Conservation (phyloP, 2,329 filamentous ascomycete species). For the Neospermospora avenae region DNA sequence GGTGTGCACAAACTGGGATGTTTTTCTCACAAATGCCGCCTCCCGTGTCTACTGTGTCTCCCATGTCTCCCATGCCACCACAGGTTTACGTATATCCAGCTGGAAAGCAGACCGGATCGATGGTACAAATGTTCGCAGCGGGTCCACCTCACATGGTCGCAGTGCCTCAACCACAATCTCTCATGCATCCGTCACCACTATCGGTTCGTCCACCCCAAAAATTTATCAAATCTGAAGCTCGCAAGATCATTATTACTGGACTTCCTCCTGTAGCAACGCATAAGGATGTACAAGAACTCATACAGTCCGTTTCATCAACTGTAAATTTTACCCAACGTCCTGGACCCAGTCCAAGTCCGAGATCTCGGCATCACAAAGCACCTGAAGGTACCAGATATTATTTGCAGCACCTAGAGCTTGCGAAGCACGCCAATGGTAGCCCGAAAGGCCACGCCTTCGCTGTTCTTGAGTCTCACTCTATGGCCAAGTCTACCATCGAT, state of each 20-base stretch:
- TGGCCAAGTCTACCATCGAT: slow-evolving; percentile 12
- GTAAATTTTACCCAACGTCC: no score
- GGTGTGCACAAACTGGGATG: neutral
- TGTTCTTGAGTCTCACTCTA: slow-evolving; percentile 12
- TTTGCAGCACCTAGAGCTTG: slow-evolving; percentile 16
- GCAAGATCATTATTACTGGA: slow-evolving; percentile 28
- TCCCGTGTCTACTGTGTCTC: neutral
- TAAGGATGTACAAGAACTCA: slow-evolving; percentile 9
- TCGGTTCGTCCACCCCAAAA: neutral
- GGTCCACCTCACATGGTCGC: neutral
- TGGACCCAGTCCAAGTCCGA: neutral
- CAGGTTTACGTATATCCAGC: neutral
- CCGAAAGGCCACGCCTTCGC: slow-evolving; percentile 24
- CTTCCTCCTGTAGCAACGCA: slow-evolving; percentile 11
- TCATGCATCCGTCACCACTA: neutral
- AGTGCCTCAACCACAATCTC: neutral
- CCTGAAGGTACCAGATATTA: neutral
- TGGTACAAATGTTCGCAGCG: neutral
- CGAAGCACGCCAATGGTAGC: slow-evolving; percentile 11
- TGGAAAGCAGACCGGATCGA: neutral
- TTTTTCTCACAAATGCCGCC: slow-evolving; percentile 10
- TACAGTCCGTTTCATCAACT: slow-evolving; percentile 1
- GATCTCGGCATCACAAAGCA: neutral
- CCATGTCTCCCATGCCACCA: neutral
- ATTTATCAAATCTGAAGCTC: slow-evolving; percentile 18